These are phyloP conservation scores for Cercophora sp. DNA, from an alignment of 495 filamentous ascomycete species.

Conservation along the genomic window DNA sequence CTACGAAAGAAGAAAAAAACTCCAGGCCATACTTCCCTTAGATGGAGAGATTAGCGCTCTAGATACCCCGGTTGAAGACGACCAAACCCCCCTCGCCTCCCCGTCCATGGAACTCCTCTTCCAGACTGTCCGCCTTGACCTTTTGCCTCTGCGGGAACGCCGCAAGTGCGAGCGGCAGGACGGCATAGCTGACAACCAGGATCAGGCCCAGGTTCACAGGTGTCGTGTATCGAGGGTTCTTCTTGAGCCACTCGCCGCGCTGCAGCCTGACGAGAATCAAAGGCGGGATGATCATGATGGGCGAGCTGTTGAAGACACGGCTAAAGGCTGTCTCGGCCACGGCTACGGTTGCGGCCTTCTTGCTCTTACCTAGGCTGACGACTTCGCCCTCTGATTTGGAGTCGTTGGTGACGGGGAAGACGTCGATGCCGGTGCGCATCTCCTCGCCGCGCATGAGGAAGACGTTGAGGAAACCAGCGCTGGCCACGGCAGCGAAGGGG, in stretches of 20 bases:
- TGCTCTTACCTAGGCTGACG: conserved; percentile 73
- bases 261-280: conserved; percentile 80
- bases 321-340: conserved; percentile 88
- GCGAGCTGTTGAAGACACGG: conserved; percentile 86
- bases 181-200: conserved; percentile 73
- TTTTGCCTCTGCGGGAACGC: conserved; percentile 89
- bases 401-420: conserved; percentile 71
- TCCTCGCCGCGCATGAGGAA: conserved; percentile 97
- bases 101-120: conserved; percentile 74
- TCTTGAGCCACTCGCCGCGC: conserved; percentile 67
- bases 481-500: conserved; percentile 91
- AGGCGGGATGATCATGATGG: conserved; percentile 94
- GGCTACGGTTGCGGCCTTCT: conserved; percentile 79
- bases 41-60: neutral
- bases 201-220: conserved; percentile 85
- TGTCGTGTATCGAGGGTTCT: conserved; percentile 63
- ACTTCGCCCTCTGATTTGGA: conserved; percentile 55
- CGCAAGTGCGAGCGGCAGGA: conserved; percentile 78
- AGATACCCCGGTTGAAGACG: conserved; percentile 90
- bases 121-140: conserved; percentile 65
- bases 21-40: conserved; percentile 9
- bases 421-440: conserved; percentile 87
- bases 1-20: conserved; percentile 5
- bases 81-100: conserved; percentile 74
- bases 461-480: conserved; percentile 86